These are phyloP conservation scores for Gracilariopsis chorda DNA, from an alignment of 23 red algal species.

Conservation along the genomic window DNA sequence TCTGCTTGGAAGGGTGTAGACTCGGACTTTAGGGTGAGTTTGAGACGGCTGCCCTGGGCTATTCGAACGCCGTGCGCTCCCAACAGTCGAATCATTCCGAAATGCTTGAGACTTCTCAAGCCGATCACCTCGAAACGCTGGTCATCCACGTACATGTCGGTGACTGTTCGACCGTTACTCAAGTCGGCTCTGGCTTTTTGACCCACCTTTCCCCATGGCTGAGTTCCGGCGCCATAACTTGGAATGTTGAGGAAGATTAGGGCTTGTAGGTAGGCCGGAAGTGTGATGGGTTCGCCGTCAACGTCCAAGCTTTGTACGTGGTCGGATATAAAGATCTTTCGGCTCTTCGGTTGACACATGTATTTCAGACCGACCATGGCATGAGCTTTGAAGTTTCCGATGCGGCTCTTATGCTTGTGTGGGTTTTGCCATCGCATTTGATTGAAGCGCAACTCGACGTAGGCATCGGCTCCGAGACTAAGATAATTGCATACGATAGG, in stretches of 20 bases:
- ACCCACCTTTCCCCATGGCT: slow-evolving; percentile 60
- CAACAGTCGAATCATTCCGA: slow-evolving; percentile 61
- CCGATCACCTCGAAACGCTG: slow-evolving; percentile 81
- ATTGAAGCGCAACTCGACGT: slow-evolving; percentile 93
- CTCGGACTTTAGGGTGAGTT: slow-evolving; percentile 65
- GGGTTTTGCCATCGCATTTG: slow-evolving; percentile 82
- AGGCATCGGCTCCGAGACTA: slow-evolving; percentile 90
- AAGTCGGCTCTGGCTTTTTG: background rate
- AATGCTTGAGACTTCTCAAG: slow-evolving; percentile 78
- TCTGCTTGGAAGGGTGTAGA: slow-evolving; percentile 78
- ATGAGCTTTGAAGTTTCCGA: slow-evolving; percentile 71
- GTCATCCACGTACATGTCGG: slow-evolving; percentile 77
- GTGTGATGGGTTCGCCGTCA: slow-evolving; percentile 47
- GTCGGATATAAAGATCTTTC: slow-evolving; percentile 62
- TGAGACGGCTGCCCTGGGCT: slow-evolving; percentile 54
- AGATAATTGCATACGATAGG: slow-evolving; percentile 86
- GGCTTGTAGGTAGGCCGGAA: slow-evolving; percentile 79
- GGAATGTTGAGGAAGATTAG: slow-evolving; percentile 94
- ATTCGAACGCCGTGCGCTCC: slow-evolving; percentile 62
- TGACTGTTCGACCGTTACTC: background rate
- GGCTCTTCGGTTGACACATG: slow-evolving; percentile 12
- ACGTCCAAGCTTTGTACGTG: slow-evolving; percentile 56
- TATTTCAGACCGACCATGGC: slow-evolving; percentile 46
- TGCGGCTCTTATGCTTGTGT: slow-evolving; percentile 64
- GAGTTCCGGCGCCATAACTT: slow-evolving; percentile 87